Evolutionary conservation across 2,329 filamentous ascomycete species (phyloP).

Genomic region (Monosporascus sp.): DNA sequence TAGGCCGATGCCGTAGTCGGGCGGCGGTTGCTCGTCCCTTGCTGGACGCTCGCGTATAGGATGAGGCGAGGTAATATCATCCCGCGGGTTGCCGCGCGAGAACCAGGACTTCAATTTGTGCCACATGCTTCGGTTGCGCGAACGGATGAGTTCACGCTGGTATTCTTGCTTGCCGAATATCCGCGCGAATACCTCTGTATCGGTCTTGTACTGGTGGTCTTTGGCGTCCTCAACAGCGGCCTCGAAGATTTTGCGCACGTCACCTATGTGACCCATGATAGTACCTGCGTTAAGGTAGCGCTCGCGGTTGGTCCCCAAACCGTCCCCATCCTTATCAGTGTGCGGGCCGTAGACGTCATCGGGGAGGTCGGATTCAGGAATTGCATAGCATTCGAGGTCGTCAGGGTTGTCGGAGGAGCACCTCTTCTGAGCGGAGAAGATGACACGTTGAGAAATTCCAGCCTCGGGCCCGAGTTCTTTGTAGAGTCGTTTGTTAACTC

Average conservation of each 20-base stretch:
- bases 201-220: slow-evolving; percentile 1
- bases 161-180: slow-evolving; percentile 25
- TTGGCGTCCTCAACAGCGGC: slow-evolving; percentile 3
- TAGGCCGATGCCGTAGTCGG: slow-evolving; percentile 2
- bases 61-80: not conserved
- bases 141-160: slow-evolving; percentile 20
- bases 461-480: not conserved
- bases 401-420: slow-evolving; percentile 4
- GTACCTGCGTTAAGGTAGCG: slow-evolving; percentile 11
- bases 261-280: slow-evolving; percentile 8
- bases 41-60: not conserved
- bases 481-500: slow-evolving; percentile 6
- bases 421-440: slow-evolving; percentile 9
- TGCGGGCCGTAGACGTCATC: slow-evolving; percentile 3
- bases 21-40: not conserved
- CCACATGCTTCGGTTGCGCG: slow-evolving; percentile 6
- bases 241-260: slow-evolving; percentile 4
- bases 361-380: slow-evolving; percentile 4
- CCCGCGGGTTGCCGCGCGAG: not conserved
- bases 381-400: slow-evolving; percentile 4
- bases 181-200: slow-evolving; percentile 20
- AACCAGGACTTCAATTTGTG: not conserved
- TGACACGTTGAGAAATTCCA: slow-evolving; percentile 3
- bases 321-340: slow-evolving; percentile 3
- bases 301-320: not conserved